Conservation (phyloP, 768 basidiomycete species). For the Brasilioporus rufonigricans region DNA sequence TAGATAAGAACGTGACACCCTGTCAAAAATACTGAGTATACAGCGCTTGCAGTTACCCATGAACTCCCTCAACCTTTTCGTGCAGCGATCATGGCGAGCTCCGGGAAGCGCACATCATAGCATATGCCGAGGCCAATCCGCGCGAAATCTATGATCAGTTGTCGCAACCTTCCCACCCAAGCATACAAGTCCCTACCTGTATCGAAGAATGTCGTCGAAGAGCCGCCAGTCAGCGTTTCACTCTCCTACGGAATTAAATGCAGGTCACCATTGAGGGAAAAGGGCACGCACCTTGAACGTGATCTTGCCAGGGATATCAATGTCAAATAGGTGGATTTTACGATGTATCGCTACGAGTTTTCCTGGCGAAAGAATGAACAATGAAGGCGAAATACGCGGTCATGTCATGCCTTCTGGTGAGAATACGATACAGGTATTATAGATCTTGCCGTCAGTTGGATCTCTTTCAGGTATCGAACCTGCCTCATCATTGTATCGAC, state of each 20-base stretch:
- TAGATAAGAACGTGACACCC: constrained; percentile 89
- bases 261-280: background rate
- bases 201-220: constrained; percentile 73
- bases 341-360: constrained; percentile 85
- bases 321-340: constrained; percentile 97
- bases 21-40: constrained; percentile 28
- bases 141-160: constrained; percentile 71
- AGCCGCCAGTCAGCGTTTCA: constrained; percentile 80
- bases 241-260: constrained; percentile 62
- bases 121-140: constrained; percentile 95
- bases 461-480: constrained; percentile 93
- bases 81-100: constrained; percentile 88
- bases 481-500: constrained; percentile 31
- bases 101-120: constrained; percentile 94
- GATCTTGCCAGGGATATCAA: constrained; percentile 92
- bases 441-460: constrained; percentile 58
- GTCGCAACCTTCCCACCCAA: background rate
- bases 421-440: constrained; percentile 93
- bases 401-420: constrained; percentile 60
- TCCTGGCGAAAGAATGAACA: constrained; percentile 43
- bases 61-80: constrained; percentile 63
- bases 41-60: background rate
- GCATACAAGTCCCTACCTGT: constrained; percentile 55
- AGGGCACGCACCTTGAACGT: constrained; percentile 67
- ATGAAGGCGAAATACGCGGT: background rate